phyloP scores from a whole-genome alignment of 345 rosid species.

The Gossypium herbaceum region DNA sequence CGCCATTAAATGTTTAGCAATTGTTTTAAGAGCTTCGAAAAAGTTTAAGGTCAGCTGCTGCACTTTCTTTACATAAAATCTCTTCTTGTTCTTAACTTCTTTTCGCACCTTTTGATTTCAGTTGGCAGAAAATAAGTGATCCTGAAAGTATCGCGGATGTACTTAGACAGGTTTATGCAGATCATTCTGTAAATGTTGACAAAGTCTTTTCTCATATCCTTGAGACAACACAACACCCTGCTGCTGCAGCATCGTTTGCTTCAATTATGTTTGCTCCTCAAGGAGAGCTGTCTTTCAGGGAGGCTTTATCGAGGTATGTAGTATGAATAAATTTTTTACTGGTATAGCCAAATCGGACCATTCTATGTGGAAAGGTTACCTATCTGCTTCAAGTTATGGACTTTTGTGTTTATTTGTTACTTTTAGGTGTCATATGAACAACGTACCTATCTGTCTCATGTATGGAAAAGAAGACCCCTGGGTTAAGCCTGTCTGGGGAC shows the following conservation, averaged over 20 bases:
- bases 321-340: not conserved
- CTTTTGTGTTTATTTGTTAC: not conserved
- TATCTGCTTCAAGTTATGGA: conserved; percentile 9
- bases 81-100: not conserved
- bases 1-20: not conserved
- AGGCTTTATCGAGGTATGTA: conserved; percentile 56
- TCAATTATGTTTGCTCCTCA: conserved; percentile 94
- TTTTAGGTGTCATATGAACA: conserved; percentile 55
- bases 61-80: not conserved
- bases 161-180: conserved; percentile 84
- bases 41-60: not conserved
- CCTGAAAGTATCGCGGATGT: conserved; percentile 75
- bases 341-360: not conserved
- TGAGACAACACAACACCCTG: conserved; percentile 80
- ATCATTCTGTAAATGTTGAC: conserved; percentile 81
- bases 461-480: conserved; percentile 98
- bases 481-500: conserved; percentile 94
- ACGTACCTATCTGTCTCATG: conserved; percentile 71
- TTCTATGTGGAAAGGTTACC: not conserved
- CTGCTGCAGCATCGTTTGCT: conserved; percentile 94
- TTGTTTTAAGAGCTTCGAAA: not conserved
- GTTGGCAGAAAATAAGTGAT: conserved; percentile 94
- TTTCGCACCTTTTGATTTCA: conserved; percentile 22
- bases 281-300: conserved; percentile 68
- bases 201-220: conserved; percentile 71